Base-by-base conservation (phyloP, 139 green algal genomes). In the Micractinium sp. region DNA sequence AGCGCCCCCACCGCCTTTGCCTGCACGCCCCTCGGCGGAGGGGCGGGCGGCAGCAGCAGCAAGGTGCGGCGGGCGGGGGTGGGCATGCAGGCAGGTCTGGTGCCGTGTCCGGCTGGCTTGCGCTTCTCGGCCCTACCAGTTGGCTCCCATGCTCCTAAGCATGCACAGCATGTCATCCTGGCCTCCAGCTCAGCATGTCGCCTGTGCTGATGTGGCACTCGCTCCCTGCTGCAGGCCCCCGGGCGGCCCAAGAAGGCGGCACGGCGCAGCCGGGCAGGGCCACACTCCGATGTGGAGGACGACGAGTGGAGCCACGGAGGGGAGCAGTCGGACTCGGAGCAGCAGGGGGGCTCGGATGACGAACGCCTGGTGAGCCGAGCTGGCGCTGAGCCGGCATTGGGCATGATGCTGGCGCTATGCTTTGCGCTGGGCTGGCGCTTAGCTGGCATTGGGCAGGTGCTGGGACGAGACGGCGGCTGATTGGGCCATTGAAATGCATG, bases 231-330 rank as follows among this genome's bases (percentile, higher is more conserved):
- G 82, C 82, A 87, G 67, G 83, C 36, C 27, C 14, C 38, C 2
- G 67, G 83, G 2, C 22, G 67, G 27, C 56, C 83, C 60, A 87
- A 87, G 67, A 87, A 87, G 78, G 78, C 47, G 78, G 41, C 29
- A 1, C 29, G 78, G 41, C 41, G 78, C 78, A 67, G 36, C 67
- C 16, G 38, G 60, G 80, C 80, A 3, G 25, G 39, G 53, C 33
- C 76, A 9, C 39, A 33, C 53, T 73, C 47, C 53, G 80, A 85
- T 41, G 36, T 22, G 15, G 67, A 67, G 38, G 67, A 81, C 18
- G 39, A 36, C 29, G 83, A 87, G 2, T 80, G 83, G 83, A 87
- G 39, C 67, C 36, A n/a, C 36, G 71, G 35, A 9, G 60, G 29
- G 22, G 56, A 36, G 56, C 81, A 35, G 13, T 75, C 56, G 14